Evolutionary conservation across 495 filamentous ascomycete species (phyloP).

Genomic region (Lichenothelia convexa): DNA sequence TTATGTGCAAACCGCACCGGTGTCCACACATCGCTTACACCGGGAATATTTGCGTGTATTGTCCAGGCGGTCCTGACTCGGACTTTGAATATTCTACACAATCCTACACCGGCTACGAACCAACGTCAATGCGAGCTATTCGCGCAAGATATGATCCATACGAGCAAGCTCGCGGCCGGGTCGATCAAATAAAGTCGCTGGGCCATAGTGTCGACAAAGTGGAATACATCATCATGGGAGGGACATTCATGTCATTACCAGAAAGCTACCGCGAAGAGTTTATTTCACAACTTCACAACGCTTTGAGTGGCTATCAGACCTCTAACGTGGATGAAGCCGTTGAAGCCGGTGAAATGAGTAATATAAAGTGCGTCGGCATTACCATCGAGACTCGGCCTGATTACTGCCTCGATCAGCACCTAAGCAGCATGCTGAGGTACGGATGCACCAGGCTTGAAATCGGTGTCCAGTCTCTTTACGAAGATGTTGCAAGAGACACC

Average conservation of each 20-base stretch:
- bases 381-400: slow-evolving; percentile 96
- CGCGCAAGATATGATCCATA: slow-evolving; percentile 94
- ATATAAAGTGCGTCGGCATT: slow-evolving; percentile 92
- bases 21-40: slow-evolving; percentile 97
- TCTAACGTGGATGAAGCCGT: slow-evolving; percentile 91
- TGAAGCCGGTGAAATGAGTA: slow-evolving; percentile 75
- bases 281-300: slow-evolving; percentile 90
- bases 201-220: slow-evolving; percentile 98
- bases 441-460: slow-evolving; percentile 90
- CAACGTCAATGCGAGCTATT: slow-evolving; percentile 95
- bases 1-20: slow-evolving; percentile 98
- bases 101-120: slow-evolving; percentile 95
- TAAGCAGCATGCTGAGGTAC: slow-evolving; percentile 88
- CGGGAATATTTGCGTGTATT: slow-evolving; percentile 94
- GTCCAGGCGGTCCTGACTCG: slow-evolving; percentile 88
- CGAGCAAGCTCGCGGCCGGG: slow-evolving; percentile 86
- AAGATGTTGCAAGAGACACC: slow-evolving; percentile 94
- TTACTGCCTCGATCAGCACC: slow-evolving; percentile 83
- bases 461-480: slow-evolving; percentile 90
- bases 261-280: slow-evolving; percentile 79
- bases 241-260: slow-evolving; percentile 93
- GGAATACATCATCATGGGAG: slow-evolving; percentile 99
- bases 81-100: slow-evolving; percentile 99
- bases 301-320: slow-evolving; percentile 79
- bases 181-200: slow-evolving; percentile 86